Conservation (phyloP, 805 yeast genomes). For the Yamadazyma philogaea region DNA sequence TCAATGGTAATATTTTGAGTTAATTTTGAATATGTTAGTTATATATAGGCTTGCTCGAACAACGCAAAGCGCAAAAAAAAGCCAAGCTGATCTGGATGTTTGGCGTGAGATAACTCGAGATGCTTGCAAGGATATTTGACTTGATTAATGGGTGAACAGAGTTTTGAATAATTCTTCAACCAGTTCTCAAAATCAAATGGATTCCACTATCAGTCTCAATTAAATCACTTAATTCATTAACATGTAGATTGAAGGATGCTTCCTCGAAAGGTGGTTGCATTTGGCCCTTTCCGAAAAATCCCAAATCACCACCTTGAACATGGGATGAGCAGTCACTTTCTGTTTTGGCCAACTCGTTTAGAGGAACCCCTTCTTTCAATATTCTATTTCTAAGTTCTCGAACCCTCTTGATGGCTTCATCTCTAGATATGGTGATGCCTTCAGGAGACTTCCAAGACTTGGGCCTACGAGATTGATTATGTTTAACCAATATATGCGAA, state of each 20-base stretch:
- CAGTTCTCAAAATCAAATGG: constrained; percentile 84
- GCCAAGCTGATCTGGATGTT: too few species aligned
- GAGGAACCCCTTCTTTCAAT: constrained; percentile 58
- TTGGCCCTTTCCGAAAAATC: constrained; percentile 81
- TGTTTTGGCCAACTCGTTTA: constrained; percentile 71
- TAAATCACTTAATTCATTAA: constrained; percentile 79
- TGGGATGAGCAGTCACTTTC: constrained; percentile 90
- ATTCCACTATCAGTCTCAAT: constrained; percentile 91
- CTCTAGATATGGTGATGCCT: constrained; percentile 72
- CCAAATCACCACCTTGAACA: constrained; percentile 87
- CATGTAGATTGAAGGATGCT: constrained; percentile 75
- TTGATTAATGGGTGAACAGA: too few species aligned
- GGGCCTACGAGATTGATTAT: constrained; percentile 80
- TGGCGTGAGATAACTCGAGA: too few species aligned
- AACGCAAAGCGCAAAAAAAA: too few species aligned
- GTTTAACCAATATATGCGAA: constrained; percentile 80
- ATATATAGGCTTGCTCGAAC: too few species aligned
- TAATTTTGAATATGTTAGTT: too few species aligned
- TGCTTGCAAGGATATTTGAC: too few species aligned
- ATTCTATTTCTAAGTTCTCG: constrained; percentile 56
- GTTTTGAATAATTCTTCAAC: too few species aligned
- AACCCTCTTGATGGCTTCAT: constrained; percentile 72
- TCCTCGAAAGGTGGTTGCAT: constrained; percentile 96
- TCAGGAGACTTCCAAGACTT: constrained; percentile 81
- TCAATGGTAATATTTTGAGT: too few species aligned